A percentile compares a stretch with the other conserved stretches of the same genome.
Evolutionary conservation across 2,329 filamentous ascomycete species (phyloP).

Genomic region (Clonostachys byssicola): DNA sequence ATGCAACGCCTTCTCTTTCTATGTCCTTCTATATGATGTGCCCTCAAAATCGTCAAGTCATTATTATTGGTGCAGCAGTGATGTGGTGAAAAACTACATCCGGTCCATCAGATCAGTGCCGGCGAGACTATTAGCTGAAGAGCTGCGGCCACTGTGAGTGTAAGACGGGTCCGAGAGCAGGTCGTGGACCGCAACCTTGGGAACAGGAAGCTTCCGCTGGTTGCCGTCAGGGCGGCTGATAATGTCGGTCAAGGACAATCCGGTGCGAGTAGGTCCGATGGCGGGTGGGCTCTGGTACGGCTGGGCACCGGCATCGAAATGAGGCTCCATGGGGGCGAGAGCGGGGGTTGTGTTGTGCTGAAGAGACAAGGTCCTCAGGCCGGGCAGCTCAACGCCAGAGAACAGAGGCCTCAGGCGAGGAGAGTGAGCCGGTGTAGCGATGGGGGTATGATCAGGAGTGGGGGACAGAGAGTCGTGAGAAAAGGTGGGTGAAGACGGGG

Average conservation of each 20-base stretch:
- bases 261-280: slow-evolving; percentile 47
- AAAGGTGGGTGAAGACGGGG: slow-evolving; percentile 92
- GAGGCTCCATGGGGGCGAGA: slow-evolving; percentile 54
- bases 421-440: slow-evolving; percentile 92
- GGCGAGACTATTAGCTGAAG: slow-evolving; percentile 71
- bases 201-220: slow-evolving; percentile 85
- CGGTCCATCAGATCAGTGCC: slow-evolving; percentile 65
- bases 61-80: too few relatives aligned
- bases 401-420: slow-evolving; percentile 82
- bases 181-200: slow-evolving; percentile 84
- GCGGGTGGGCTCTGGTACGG: slow-evolving; percentile 47
- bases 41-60: too few relatives aligned
- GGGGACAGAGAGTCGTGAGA: slow-evolving; percentile 94
- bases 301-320: slow-evolving; percentile 40
- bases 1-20: too few relatives aligned
- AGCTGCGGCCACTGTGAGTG: slow-evolving; percentile 72
- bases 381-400: slow-evolving; percentile 70
- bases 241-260: slow-evolving; percentile 85
- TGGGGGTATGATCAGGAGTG: slow-evolving; percentile 96
- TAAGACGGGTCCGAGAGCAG: slow-evolving; percentile 67
- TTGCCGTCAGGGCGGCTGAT: slow-evolving; percentile 85
- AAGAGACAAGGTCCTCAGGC: slow-evolving; percentile 64
- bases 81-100: slow-evolving; percentile 19
- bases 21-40: too few relatives aligned
- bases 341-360: slow-evolving; percentile 50